phyloP scores from a whole-genome alignment of 2,329 filamentous ascomycete genomes.

The Apiospora sp. region DNA sequence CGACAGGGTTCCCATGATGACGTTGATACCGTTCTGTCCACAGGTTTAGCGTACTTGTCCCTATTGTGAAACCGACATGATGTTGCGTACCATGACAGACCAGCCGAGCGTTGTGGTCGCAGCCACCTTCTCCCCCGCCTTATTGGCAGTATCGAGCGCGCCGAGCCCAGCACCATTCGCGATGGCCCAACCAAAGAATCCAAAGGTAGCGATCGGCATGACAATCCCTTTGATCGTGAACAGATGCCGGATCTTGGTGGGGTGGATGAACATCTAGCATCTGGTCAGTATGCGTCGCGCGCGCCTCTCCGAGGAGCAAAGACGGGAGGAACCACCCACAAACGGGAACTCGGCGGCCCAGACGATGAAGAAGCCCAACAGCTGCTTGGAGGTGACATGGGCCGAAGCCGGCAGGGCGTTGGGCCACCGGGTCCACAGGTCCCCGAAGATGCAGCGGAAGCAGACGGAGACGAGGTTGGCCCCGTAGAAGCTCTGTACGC shows the following conservation, averaged over 20 bases:
- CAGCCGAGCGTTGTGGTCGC: conserved; percentile 44
- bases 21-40: conserved; percentile 43
- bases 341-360: conserved; percentile 51
- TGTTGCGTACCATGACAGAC: conserved; percentile 42
- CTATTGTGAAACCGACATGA: neutral
- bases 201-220: conserved; percentile 46
- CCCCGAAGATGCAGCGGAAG: conserved; percentile 46
- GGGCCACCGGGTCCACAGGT: conserved; percentile 41
- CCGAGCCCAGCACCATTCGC: conserved; percentile 37
- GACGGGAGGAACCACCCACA: conserved; percentile 32
- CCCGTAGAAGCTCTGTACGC: conserved; percentile 37
- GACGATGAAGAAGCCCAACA: conserved; percentile 49
- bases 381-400: conserved; percentile 43
- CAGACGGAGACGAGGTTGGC: conserved; percentile 36
- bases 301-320: neutral
- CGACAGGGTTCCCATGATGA: conserved; percentile 46
- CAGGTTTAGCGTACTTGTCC: neutral
- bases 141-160: conserved; percentile 38
- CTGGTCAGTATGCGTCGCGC: neutral
- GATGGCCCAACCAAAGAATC: conserved; percentile 47
- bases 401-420: conserved; percentile 43
- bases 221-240: conserved; percentile 47
- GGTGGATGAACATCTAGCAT: conserved; percentile 43
- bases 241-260: conserved; percentile 44
- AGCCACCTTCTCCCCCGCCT: conserved; percentile 35